Conservation (phyloP, 495 filamentous ascomycete genomes). For the Usnea hakonensis region DNA sequence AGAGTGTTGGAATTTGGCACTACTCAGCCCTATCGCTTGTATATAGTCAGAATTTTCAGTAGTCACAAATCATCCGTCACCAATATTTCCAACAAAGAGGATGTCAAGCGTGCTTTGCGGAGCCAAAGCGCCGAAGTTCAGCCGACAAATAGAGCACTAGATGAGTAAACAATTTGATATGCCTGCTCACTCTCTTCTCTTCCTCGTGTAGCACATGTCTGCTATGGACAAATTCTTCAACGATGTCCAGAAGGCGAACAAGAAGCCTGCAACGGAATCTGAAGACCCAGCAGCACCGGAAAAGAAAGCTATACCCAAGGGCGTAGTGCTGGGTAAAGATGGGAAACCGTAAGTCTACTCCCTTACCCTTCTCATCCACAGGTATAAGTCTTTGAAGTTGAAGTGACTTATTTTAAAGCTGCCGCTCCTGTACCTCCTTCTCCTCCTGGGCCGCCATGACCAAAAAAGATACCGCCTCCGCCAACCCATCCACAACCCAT, state of each 20-base stretch:
- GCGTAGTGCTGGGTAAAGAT: slow-evolving; percentile 80
- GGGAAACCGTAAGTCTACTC: slow-evolving; percentile 79
- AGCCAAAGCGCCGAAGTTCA: neutral
- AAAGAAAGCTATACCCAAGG: slow-evolving; percentile 52
- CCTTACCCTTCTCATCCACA: neutral
- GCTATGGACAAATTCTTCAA: slow-evolving; percentile 23
- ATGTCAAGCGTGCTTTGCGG: neutral
- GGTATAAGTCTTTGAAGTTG: too few species aligned
- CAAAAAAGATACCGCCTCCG: slow-evolving; percentile 41
- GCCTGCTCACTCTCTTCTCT: neutral
- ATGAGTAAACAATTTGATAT: neutral
- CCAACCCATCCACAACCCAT: slow-evolving; percentile 14
- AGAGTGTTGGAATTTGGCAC: neutral
- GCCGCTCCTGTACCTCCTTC: slow-evolving; percentile 77
- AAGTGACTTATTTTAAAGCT: slow-evolving; percentile 61
- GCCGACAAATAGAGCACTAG: neutral
- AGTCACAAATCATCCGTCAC: too few species aligned
- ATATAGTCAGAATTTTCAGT: too few species aligned
- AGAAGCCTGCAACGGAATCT: neutral
- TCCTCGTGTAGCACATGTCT: neutral
- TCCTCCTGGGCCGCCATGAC: slow-evolving; percentile 61
- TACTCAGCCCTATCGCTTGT: too few species aligned
- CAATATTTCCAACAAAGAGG: neutral
- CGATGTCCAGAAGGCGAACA: slow-evolving; percentile 9
- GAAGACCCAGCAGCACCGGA: slow-evolving; percentile 27